Base-by-base conservation (phyloP, 1,284 basidiomycete genomes). In the Cryptococcus sp. region DNA sequence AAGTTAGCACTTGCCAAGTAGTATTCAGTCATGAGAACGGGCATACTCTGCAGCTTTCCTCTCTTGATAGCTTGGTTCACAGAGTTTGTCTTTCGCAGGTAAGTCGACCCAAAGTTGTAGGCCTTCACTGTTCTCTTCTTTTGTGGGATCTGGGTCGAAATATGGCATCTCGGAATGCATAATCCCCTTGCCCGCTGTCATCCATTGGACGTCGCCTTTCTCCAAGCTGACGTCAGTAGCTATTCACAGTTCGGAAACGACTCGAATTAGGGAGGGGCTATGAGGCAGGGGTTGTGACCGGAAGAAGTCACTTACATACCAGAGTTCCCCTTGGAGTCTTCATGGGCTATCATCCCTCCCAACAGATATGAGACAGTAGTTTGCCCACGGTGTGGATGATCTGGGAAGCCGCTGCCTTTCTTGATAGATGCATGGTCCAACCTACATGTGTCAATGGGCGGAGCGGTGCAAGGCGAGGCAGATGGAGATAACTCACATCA, bases 51-150 rank as follows among this genome's bases (percentile, higher is more conserved):
- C 56, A 1, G 73, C 72, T 22, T 69, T 68, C 51, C 74, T 73
- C 62, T 81, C 80, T 58, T 81, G 79, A 67, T 81, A 81, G 13
- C 63, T 65, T 4, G 80, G 77, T 21, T 77, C 74, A 52, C 85
- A 82, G 82, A 92, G 87, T 76, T 97, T 98, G 73, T 83, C 82
- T 76, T 87, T 70, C 62, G 86, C 85, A 0, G 93, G 94, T 16
- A 98, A 78, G 75, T 97, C 93, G 43, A 97, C 78, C 94, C 93
- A 97, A 23, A 98, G 82, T 67, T 98, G 93, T 37, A 98, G 78
- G 7, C 91, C 93, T 25, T 66, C 80, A 14, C 56, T 52, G 23
- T 47, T 42, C 11, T 45, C 60, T 13, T 46, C 54, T 44, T 66
- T 64, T 2, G 41, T 45, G 67, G 64, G 91, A 81, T 70, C 88